Base-by-base conservation (phyloP, 169 alveolate genomes). In the Eimeria praecox region DNA sequence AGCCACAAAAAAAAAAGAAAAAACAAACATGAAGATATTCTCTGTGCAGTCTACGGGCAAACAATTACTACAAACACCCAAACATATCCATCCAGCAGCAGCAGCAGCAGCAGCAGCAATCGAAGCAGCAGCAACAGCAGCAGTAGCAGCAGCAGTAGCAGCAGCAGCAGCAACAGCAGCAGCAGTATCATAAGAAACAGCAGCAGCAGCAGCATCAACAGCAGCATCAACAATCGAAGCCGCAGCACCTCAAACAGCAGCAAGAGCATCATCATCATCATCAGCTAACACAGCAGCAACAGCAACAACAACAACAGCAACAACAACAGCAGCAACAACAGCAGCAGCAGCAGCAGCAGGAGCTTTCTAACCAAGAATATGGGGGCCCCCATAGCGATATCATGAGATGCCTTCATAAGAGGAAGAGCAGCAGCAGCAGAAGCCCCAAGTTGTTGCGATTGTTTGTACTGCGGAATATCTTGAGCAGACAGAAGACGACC, bases 401-500 rank as follows among this genome's bases (percentile, higher is more conserved):
- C 88, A 62, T 78, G 88, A 9, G 88, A 78, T n/a, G 88, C 88
- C 30, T 78, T 78, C 88, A 78, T 78, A 24, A 78, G 59, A 10
- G 88, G 88, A 3, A 78, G 88, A 14, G 88, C 88, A 24, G 88
- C 88, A 42, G 88, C 88, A 42, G 88, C 88, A 22, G 88, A 78
- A 14, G 88, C 88, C 18, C 62, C 88, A 33, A 78, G 33, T 42
- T 78, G 88, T 38, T 46, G 35, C 16, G 62, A 40, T 42, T 42
- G 62, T n/a, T 27, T 78, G 88, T 78, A 78, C 14, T 46, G 64
- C 24, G 88, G 38, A 14, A 78, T 9, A 12, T 78, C 88, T 10
- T 18, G 14, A 6, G 88, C 38, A 42, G 35, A n/a, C 88, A 78
- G 22, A 10, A 62, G 88, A 20, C 88, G 9, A 20, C 88, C 88